These are phyloP conservation scores for Dovyalis caffra DNA, from an alignment of 345 rosid species.

Conservation along the genomic window DNA sequence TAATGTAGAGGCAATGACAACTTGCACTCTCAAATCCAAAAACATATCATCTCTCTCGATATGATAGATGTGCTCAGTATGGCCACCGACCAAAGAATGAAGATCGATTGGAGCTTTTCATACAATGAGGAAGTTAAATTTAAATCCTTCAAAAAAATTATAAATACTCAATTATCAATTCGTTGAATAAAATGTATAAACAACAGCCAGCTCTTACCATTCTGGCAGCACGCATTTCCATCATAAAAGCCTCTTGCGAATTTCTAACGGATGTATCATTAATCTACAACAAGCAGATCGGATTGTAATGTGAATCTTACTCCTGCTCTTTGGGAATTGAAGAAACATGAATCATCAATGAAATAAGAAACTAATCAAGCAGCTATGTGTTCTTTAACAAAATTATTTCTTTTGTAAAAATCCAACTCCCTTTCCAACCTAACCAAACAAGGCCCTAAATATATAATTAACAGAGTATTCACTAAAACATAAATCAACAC, in stretches of 20 bases:
- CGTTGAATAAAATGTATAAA: background rate
- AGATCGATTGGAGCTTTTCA: background rate
- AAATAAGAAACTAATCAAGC: too few relatives aligned
- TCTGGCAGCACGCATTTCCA: conserved; percentile 96
- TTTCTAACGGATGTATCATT: conserved; percentile 74
- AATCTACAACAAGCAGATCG: conserved; percentile 44
- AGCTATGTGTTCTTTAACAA: too few relatives aligned
- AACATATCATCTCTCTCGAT: background rate
- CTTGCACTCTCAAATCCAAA: background rate
- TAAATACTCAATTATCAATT: too few relatives aligned
- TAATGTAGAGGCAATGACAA: background rate
- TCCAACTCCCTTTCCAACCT: too few relatives aligned
- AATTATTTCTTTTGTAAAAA: too few relatives aligned
- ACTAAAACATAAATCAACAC: background rate
- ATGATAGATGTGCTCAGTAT: too few relatives aligned
- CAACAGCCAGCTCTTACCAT: conserved; percentile 52
- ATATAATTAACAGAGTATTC: background rate
- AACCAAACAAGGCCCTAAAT: too few relatives aligned
- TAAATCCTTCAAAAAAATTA: too few relatives aligned
- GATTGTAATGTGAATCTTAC: too few relatives aligned
- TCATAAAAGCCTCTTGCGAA: conserved; percentile 84
- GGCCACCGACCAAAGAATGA: background rate
- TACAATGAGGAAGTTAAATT: background rate
- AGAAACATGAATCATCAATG: too few relatives aligned
- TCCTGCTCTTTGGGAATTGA: too few relatives aligned